Percentiles rank a stretch among this genome's conserved stretches.
Conservation (phyloP, 495 filamentous ascomycete genomes). For the Aspergillus sclerotiicarbonarius region DNA sequence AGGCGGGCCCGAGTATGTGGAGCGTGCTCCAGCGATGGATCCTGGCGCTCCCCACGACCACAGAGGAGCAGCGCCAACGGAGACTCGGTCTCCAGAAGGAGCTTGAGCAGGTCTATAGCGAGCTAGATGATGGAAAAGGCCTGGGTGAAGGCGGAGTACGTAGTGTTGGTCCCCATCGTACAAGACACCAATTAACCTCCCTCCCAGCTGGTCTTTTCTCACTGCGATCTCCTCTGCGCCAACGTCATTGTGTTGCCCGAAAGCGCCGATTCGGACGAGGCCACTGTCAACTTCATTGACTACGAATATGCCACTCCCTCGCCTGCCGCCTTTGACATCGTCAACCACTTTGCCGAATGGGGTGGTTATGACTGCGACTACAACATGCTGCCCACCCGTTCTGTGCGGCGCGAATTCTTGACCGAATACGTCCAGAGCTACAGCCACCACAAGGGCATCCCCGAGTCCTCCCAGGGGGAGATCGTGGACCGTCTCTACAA, state of each 20-base stretch:
- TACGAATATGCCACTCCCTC: constrained; percentile 96
- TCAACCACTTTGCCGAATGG: constrained; percentile 99
- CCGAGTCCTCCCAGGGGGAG: constrained; percentile 52
- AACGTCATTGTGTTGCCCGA: constrained; percentile 87
- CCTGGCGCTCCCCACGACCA: constrained; percentile 71
- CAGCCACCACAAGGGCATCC: constrained; percentile 34
- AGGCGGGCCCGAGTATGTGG: constrained; percentile 80
- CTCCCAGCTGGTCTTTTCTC: constrained; percentile 85
- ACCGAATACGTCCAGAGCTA: constrained; percentile 69
- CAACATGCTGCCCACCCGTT: constrained; percentile 72
- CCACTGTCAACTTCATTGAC: constrained; percentile 86
- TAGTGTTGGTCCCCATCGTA: constrained; percentile 16
- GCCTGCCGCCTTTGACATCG: constrained; percentile 94
- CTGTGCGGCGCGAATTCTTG: constrained; percentile 78
- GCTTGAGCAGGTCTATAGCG: constrained; percentile 62
- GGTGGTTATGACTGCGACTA: constrained; percentile 95
- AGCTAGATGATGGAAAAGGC: constrained; percentile 71
- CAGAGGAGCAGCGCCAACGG: constrained; percentile 61
- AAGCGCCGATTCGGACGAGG: constrained; percentile 26
- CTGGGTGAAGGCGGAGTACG: constrained; percentile 71
- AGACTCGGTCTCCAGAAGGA: constrained; percentile 71
- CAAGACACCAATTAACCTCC: constrained; percentile 16
- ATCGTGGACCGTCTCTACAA: constrained; percentile 64
- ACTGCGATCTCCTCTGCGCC: constrained; percentile 91
- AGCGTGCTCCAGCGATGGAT: constrained; percentile 96